phyloP scores from a whole-genome alignment of 331 rosid species.

The Malus hybrid region DNA sequence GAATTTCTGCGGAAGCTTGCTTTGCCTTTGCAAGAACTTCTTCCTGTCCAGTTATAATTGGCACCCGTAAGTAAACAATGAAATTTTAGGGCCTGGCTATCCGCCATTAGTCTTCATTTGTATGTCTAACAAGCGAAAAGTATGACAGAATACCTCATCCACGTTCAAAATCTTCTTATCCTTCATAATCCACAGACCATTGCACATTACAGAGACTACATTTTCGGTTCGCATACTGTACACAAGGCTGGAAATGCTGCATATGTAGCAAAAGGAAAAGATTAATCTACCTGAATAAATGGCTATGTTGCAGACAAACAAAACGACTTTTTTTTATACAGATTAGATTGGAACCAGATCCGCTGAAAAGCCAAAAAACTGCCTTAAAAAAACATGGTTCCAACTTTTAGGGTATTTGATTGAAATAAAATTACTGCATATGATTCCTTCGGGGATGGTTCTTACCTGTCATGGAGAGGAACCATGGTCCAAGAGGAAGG shows the following conservation, averaged over 20 bases:
- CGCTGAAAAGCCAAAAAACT: neutral
- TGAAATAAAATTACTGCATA: neutral
- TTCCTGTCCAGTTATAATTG: slow-evolving; percentile 36
- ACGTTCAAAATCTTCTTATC: slow-evolving; percentile 63
- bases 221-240: slow-evolving; percentile 84
- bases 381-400: neutral
- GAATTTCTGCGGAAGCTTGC: slow-evolving; percentile 49
- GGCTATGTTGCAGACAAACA: neutral
- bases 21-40: slow-evolving; percentile 53
- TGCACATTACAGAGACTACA: slow-evolving; percentile 75
- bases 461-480: slow-evolving; percentile 78
- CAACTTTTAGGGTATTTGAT: neutral
- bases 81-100: neutral
- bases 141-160: slow-evolving; percentile 48
- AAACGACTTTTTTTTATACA: too few species aligned
- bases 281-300: neutral
- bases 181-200: slow-evolving; percentile 87
- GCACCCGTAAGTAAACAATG: neutral
- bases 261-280: slow-evolving; percentile 6
- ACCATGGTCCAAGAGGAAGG: slow-evolving; percentile 77
- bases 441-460: neutral
- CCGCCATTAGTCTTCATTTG: neutral
- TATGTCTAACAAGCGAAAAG: neutral
- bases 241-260: slow-evolving; percentile 81
- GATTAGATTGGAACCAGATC: neutral